phyloP scores from a whole-genome alignment of 768 basidiomycete species.

The Rickenella mellea region DNA sequence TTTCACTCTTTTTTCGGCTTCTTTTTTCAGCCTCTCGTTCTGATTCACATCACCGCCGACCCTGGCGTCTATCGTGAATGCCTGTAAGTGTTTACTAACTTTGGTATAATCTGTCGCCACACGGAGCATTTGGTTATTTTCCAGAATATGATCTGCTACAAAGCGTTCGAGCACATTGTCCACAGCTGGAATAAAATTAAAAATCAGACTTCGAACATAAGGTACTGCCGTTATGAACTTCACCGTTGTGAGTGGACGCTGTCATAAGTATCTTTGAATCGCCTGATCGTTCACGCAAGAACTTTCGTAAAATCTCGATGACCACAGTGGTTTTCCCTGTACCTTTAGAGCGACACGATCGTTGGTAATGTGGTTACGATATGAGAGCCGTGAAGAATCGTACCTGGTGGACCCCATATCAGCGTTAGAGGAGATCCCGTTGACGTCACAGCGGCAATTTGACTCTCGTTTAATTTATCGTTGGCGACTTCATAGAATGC shows the following conservation, averaged over 20 bases:
- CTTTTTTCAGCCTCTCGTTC: constrained; percentile 44
- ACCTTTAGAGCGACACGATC: constrained; percentile 24
- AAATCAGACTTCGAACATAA: background rate
- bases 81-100: constrained; percentile 46
- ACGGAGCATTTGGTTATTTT: constrained; percentile 47
- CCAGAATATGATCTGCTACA: constrained; percentile 32
- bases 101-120: constrained; percentile 58
- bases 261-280: constrained; percentile 53
- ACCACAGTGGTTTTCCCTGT: constrained; percentile 69
- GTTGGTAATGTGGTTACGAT: background rate
- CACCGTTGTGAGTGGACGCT: constrained; percentile 63
- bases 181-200: constrained; percentile 35
- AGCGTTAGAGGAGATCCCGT: constrained; percentile 37
- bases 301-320: constrained; percentile 45
- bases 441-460: constrained; percentile 38
- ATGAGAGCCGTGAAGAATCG: constrained; percentile 1
- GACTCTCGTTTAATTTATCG: constrained; percentile 41
- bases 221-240: constrained; percentile 2
- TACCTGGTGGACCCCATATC: constrained; percentile 67
- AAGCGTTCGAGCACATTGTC: constrained; percentile 65
- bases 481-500: constrained; percentile 7
- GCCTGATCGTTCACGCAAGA: constrained; percentile 19
- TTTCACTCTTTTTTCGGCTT: constrained; percentile 49
- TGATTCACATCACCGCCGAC: constrained; percentile 57
- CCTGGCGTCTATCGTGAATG: constrained; percentile 54